Conservation (phyloP, 106 monocot genomes). For the Dioscorea alata region DNA sequence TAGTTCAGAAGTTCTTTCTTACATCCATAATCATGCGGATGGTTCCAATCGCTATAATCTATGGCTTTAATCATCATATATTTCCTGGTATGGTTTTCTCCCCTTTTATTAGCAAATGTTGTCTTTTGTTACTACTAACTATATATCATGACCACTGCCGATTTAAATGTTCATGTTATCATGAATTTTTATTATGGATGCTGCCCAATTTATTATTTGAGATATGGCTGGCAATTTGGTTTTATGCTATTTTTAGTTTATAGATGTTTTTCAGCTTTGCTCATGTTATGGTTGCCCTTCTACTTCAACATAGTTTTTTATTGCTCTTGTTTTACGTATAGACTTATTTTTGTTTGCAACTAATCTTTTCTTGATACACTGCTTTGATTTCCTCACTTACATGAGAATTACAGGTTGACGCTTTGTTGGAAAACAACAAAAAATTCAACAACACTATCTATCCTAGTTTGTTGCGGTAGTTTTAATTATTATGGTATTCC, state of each 20-base stretch:
- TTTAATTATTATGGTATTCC: too few species aligned
- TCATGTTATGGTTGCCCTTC: background rate
- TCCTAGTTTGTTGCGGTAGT: too few species aligned
- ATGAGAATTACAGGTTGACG: too few species aligned
- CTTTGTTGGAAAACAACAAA: too few species aligned
- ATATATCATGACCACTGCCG: background rate
- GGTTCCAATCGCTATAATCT: conserved; percentile 9
- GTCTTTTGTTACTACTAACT: background rate
- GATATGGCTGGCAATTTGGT: background rate
- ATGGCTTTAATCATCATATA: conserved; percentile 6
- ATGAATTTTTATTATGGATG: too few species aligned
- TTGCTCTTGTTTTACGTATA: too few species aligned
- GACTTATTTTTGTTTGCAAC: too few species aligned
- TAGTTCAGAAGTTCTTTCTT: conserved; percentile 1
- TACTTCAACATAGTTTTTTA: background rate
- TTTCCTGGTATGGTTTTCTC: conserved; percentile 4
- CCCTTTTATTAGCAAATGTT: background rate
- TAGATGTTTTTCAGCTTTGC: background rate
- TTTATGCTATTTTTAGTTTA: too few species aligned
- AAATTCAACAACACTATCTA: too few species aligned
- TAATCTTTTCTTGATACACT: too few species aligned
- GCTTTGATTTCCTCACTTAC: too few species aligned
- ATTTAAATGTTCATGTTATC: background rate
- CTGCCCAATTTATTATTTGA: background rate
- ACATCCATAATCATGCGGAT: conserved; percentile 3